Evolutionary conservation across 2,329 filamentous ascomycete genomes (phyloP), one percentile per base, ranked within the genome.

Genomic region (Coleophoma cylindrospora): DNA sequence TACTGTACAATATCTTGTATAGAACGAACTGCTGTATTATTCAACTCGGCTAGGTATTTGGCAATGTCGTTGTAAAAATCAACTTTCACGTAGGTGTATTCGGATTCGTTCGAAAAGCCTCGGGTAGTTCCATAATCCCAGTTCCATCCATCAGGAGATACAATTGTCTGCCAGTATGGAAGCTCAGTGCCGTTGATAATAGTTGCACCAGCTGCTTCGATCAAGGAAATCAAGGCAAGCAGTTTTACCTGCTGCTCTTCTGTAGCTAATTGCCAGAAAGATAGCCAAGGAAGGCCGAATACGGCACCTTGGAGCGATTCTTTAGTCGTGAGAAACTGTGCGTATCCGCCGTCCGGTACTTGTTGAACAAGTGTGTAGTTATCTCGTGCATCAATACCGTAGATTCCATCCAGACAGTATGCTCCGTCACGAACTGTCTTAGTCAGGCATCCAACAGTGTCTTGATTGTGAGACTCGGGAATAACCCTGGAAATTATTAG

Each of bases 181-280:
- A 91, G 74, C 61, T 91, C 86, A 0, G 84, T 88, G 22, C 76
- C 75, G 60, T 89, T 87, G 60, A 89, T 70, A 38, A 91, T 74
- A 1, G 75, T 84, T 0, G 84, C 86, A 1, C 87, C 86, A 0
- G 81, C 80, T 0, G 65, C 64, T 60, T 78, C 60, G 34, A 91
- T 78, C 21, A 81, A 61, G 0, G 70, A 61, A 11, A 89, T 59
- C 2, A 80, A 59, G 1, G 68, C 63, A 59, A 77, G 64, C 3
- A 90, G 74, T 7, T 74, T 70, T 0, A 68, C 57, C 48, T 76
- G 73, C 65, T 87, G 81, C 36, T 79, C 74, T 2, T 66, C 57
- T 40, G 81, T 74, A 0, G 81, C 79, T 43, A 81, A 70, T 0
- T 75, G 70, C 87, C 86, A 91, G 68, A 90, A 86, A 56, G 78